phyloP scores from a whole-genome alignment of 225 moss, liverwort and hornwort species.

The Sphagnum tenellum region DNA sequence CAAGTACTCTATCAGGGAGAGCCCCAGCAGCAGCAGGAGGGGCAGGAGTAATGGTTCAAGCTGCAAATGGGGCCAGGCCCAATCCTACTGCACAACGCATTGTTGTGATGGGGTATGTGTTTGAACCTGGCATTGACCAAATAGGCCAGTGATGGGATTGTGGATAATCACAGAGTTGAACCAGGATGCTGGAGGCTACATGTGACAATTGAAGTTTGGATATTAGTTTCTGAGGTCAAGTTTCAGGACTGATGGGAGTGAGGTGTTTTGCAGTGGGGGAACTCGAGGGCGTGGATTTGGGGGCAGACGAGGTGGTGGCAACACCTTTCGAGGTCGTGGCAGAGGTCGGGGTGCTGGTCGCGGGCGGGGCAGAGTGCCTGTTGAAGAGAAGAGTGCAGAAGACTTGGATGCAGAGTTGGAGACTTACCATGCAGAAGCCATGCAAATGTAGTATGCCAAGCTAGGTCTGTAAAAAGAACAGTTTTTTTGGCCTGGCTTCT shows the following conservation, averaged over 20 bases:
- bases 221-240: too few species aligned
- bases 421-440: too few species aligned
- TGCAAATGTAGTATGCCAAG: too few species aligned
- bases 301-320: conserved; percentile 33
- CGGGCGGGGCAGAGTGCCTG: conserved; percentile 19
- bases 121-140: not conserved
- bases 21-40: conserved; percentile 15
- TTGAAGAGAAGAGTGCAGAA: conserved; percentile 1
- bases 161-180: too few species aligned
- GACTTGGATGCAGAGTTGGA: too few species aligned
- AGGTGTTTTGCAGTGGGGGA: conserved; percentile 7
- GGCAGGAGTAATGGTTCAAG: conserved; percentile 9
- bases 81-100: conserved; percentile 45
- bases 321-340: conserved; percentile 17
- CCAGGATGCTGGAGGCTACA: too few species aligned
- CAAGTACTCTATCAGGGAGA: conserved; percentile 23
- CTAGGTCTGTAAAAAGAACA: too few species aligned
- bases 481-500: too few species aligned
- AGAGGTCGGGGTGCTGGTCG: conserved; percentile 26
- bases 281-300: conserved; percentile 46
- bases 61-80: conserved; percentile 44
- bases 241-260: not conserved
- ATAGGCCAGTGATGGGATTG: too few species aligned
- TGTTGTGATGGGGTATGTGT: conserved; percentile 26
- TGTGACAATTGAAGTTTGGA: too few species aligned